A percentile compares a stretch with the other conserved stretches of the same genome.
Evolutionary conservation across 148 eudicot species (phyloP).

Genomic region (Pouteria glomerata): DNA sequence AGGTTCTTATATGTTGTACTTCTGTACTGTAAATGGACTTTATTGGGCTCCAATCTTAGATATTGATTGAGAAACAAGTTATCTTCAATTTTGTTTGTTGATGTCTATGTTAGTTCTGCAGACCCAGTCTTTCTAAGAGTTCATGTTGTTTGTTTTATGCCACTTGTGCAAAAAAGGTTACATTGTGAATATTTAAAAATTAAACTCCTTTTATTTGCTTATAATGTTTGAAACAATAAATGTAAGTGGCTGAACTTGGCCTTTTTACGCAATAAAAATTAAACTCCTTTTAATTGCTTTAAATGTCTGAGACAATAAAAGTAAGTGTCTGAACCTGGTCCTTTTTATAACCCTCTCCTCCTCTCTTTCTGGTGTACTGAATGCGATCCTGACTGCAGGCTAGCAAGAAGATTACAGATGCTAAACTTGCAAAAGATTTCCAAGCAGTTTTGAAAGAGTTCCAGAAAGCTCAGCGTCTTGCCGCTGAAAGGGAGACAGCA

Average conservation of each 20-base stretch:
- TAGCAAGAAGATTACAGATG: slow-evolving; percentile 35
- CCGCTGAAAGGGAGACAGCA: slow-evolving; percentile 36
- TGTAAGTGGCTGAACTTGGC: too few species aligned
- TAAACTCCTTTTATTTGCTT: too few species aligned
- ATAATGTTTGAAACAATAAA: too few species aligned
- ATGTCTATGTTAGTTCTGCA: neutral
- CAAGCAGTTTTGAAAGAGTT: slow-evolving; percentile 35
- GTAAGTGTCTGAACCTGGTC: neutral
- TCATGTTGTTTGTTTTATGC: neutral
- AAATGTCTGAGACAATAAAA: too few species aligned
- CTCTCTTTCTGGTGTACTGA: neutral
- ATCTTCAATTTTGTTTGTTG: neutral
- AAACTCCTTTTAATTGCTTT: too few species aligned
- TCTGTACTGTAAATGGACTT: neutral
- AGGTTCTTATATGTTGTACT: neutral
- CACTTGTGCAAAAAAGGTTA: too few species aligned
- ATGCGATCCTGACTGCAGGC: slow-evolving; percentile 17
- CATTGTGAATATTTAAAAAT: too few species aligned
- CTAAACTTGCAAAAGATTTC: slow-evolving; percentile 38
- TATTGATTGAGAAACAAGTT: neutral
- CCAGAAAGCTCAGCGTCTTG: slow-evolving; percentile 35
- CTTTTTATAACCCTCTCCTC: neutral
- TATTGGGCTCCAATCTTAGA: neutral
- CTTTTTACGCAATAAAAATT: too few species aligned
- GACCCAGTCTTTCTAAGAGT: neutral